These are phyloP conservation scores for Coemansia sp. DNA, from an alignment of 192 early-diverging fungal genomes.

Conservation along the genomic window DNA sequence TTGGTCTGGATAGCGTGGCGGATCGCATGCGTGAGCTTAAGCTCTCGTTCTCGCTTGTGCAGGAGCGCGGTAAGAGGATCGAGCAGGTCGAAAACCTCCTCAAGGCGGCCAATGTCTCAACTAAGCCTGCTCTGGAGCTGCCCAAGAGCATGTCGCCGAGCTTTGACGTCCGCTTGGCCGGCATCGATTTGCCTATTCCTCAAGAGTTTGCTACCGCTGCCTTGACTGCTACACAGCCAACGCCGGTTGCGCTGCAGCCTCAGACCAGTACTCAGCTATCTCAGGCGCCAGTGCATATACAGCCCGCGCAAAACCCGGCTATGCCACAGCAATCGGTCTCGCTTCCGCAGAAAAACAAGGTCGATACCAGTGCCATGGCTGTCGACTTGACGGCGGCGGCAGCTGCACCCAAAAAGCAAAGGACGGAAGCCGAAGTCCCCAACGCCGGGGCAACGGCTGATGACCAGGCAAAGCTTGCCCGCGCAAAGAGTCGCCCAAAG, in stretches of 20 bases:
- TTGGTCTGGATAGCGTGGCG: conserved; percentile 43
- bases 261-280: background rate
- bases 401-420: conserved; percentile 20
- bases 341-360: conserved; percentile 46
- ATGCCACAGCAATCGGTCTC: conserved; percentile 10
- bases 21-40: conserved; percentile 52
- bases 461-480: conserved; percentile 28
- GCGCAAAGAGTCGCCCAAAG: conserved; percentile 35
- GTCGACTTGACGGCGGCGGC: background rate
- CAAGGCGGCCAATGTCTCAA: conserved; percentile 39
- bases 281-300: conserved; percentile 27
- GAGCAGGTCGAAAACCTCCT: conserved; percentile 44
- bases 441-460: conserved; percentile 13
- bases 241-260: conserved; percentile 12
- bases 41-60: conserved; percentile 53
- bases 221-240: background rate
- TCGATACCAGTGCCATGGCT: conserved; percentile 1
- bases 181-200: conserved; percentile 43
- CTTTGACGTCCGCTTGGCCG: conserved; percentile 46
- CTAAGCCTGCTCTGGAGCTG: conserved; percentile 35
- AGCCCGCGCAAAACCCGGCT: conserved; percentile 23
- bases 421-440: conserved; percentile 11
- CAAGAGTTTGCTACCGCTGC: conserved; percentile 23
- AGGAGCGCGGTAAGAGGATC: conserved; percentile 46
- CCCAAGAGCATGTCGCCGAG: conserved; percentile 44